Conservation (phyloP, 495 filamentous ascomycete species). For the Penicillium roqueforti region DNA sequence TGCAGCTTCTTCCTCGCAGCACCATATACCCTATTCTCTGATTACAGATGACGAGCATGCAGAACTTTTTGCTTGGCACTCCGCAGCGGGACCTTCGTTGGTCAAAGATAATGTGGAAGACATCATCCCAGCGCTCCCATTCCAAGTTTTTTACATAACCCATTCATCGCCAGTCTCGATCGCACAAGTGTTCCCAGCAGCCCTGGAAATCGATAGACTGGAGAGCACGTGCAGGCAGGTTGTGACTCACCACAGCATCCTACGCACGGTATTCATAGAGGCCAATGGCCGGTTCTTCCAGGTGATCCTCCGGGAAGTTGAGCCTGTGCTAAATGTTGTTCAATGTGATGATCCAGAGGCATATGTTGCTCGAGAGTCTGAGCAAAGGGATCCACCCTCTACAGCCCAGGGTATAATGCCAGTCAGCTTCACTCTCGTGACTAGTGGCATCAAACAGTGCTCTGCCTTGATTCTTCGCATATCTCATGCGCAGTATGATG, state of each 20-base stretch:
- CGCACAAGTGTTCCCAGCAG: background rate
- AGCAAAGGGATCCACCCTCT: background rate
- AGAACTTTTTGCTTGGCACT: background rate
- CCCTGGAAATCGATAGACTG: conserved; percentile 5
- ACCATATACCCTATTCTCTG: conserved; percentile 7
- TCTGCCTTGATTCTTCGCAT: conserved; percentile 46
- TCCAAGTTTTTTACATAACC: conserved; percentile 21
- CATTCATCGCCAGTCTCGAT: conserved; percentile 8
- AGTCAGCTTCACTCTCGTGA: background rate
- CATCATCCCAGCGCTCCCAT: conserved; percentile 13
- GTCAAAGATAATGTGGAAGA: conserved; percentile 11
- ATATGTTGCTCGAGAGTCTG: background rate
- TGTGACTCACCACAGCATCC: background rate
- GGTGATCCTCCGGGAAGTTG: background rate
- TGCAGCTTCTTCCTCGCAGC: too few species aligned
- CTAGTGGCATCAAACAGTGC: background rate
- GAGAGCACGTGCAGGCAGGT: background rate
- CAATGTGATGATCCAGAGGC: background rate
- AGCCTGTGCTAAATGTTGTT: background rate
- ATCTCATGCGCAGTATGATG: conserved; percentile 64
- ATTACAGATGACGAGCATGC: conserved; percentile 2
- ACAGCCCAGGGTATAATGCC: background rate
- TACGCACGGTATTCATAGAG: background rate
- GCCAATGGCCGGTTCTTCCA: background rate
- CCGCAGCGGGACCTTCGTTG: background rate